Conservation (phyloP, 148 eudicot species). For the Vaccinium vitisidaea region DNA sequence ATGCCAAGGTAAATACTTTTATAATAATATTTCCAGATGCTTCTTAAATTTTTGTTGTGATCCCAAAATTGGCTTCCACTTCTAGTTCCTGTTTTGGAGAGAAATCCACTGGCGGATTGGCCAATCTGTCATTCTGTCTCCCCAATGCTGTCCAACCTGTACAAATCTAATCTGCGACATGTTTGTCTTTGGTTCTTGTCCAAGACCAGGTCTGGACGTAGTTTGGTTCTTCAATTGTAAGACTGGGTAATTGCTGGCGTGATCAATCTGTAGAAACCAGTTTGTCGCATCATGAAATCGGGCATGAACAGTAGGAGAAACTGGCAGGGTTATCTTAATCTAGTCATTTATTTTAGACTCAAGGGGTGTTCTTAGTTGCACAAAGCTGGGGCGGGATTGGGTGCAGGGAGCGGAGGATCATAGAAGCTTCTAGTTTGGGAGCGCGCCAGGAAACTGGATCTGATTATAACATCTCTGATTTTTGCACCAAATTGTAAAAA, state of each 20-base stretch:
- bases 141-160: not conserved
- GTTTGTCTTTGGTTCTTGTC: slow-evolving; percentile 10
- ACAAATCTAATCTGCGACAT: not conserved
- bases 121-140: not conserved
- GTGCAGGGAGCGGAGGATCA: no score
- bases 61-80: not conserved
- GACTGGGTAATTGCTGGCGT: not conserved
- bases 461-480: not conserved
- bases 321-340: not conserved
- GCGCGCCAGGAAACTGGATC: no score
- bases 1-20: slow-evolving; percentile 66
- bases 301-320: not conserved
- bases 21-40: no score
- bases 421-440: no score
- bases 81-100: slow-evolving; percentile 12
- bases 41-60: not conserved
- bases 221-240: not conserved
- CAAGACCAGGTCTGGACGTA: not conserved
- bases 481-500: not conserved
- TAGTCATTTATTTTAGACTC: not conserved
- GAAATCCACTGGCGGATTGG: slow-evolving; percentile 1
- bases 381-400: no score
- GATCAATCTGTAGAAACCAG: not conserved
- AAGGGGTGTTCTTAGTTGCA: not conserved
- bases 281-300: not conserved